phyloP scores from a whole-genome alignment of 2,329 filamentous ascomycete species.

The Tolypocladium paradoxum region DNA sequence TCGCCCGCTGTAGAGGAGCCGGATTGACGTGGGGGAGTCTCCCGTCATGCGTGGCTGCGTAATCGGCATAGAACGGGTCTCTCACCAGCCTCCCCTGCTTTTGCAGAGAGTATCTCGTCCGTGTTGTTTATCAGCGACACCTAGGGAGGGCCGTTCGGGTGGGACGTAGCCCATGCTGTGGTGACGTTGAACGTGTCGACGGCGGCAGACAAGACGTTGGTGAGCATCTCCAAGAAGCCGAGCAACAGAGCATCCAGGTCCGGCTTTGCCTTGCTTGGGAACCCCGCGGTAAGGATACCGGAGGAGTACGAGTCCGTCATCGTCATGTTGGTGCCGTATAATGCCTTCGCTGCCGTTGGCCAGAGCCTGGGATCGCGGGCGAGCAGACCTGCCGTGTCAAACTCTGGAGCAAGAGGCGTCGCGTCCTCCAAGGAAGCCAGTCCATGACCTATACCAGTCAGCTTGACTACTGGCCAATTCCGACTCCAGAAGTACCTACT shows the following conservation, averaged over 20 bases:
- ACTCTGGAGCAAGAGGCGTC: slow-evolving; percentile 26
- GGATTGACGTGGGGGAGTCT: slow-evolving; percentile 25
- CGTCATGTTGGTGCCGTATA: slow-evolving; percentile 23
- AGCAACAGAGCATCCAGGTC: slow-evolving; percentile 5
- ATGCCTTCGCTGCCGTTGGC: slow-evolving; percentile 17
- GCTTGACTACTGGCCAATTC: slow-evolving; percentile 1
- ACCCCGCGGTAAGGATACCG: slow-evolving; percentile 18
- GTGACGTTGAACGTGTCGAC: neutral
- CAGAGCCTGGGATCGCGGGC: slow-evolving; percentile 23
- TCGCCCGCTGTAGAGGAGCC: slow-evolving; percentile 20
- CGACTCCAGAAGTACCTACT: neutral
- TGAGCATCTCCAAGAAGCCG: neutral
- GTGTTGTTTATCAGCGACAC: slow-evolving; percentile 18
- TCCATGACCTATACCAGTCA: slow-evolving; percentile 15
- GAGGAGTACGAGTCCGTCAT: slow-evolving; percentile 16
- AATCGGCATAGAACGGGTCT: slow-evolving; percentile 23
- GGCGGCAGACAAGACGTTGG: neutral
- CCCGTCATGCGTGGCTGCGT: slow-evolving; percentile 18
- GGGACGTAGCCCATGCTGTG: neutral
- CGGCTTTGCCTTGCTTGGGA: slow-evolving; percentile 9
- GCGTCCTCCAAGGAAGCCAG: slow-evolving; percentile 26
- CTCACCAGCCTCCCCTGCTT: slow-evolving; percentile 22
- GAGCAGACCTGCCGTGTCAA: slow-evolving; percentile 34
- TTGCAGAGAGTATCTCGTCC: slow-evolving; percentile 23
- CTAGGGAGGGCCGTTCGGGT: slow-evolving; percentile 7